A percentile compares a stretch with the other conserved stretches of the same genome.
phyloP scores from a whole-genome alignment of 768 basidiomycete species.

The Termitomyces sp. region DNA sequence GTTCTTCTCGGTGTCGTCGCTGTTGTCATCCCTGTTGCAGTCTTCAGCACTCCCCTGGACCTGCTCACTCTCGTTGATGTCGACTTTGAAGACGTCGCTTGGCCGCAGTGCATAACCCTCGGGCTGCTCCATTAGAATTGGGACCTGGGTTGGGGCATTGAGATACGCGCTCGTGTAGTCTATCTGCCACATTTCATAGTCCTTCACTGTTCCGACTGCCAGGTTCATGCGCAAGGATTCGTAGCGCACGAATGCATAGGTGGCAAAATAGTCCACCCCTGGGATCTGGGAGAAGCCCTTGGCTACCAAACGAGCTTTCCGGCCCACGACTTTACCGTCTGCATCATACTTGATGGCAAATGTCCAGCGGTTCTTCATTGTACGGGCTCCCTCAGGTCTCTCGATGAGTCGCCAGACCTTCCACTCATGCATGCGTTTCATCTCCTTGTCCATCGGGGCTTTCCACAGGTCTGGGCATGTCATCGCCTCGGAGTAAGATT shows the following conservation, averaged over 20 bases:
- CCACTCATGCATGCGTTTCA: neutral
- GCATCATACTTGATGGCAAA: neutral
- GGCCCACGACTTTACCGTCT: neutral
- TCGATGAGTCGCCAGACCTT: neutral
- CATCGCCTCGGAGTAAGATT: neutral
- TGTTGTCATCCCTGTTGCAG: too few relatives aligned
- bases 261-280: too few relatives aligned
- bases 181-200: too few relatives aligned
- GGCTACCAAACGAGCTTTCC: neutral
- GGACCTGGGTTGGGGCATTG: too few relatives aligned
- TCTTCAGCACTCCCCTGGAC: neutral
- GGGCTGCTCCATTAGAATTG: too few relatives aligned
- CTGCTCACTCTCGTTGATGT: neutral
- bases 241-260: neutral
- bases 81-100: neutral
- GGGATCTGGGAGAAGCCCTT: neutral
- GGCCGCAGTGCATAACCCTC: neutral
- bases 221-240: neutral
- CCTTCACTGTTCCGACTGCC: neutral
- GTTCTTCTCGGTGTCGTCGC: neutral
- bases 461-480: neutral
- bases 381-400: too few relatives aligned
- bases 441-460: too few relatives aligned
- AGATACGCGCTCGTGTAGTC: too few relatives aligned
- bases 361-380: neutral